Percentiles rank a stretch among this genome's conserved stretches.
Evolutionary conservation across 75 land plant genomes (phyloP).

Genomic region (Cupressus sempervirens): DNA sequence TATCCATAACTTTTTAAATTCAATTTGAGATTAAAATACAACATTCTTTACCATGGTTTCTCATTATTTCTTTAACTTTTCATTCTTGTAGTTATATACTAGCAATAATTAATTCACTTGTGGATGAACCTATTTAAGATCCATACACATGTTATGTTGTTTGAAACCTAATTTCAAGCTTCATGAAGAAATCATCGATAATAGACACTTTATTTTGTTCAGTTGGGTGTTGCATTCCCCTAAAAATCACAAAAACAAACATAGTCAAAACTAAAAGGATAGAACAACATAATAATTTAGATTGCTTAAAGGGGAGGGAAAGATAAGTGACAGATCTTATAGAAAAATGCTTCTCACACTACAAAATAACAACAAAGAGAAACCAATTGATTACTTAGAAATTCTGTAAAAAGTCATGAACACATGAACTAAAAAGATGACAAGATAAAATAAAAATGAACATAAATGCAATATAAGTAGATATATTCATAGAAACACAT

Average conservation of each 20-base stretch:
- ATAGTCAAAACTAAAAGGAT: neutral
- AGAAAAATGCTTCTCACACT: neutral
- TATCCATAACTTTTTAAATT: too few species aligned
- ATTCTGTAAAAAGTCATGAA: neutral
- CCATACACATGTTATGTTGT: too few species aligned
- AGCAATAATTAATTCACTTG: too few species aligned
- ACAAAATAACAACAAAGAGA: neutral
- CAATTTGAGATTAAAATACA: too few species aligned
- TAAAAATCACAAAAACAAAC: conserved; percentile 13
- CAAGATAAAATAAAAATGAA: neutral
- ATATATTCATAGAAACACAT: neutral
- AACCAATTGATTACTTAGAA: neutral
- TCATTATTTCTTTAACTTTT: too few species aligned
- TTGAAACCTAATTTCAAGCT: too few species aligned
- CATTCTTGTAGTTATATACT: too few species aligned
- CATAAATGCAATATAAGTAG: neutral
- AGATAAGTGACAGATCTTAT: neutral
- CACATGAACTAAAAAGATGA: neutral
- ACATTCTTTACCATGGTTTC: too few species aligned
- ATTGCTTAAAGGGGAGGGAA: neutral
- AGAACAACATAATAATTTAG: neutral
- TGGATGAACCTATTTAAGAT: too few species aligned
- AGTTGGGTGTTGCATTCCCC: too few species aligned
- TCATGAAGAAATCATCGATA: too few species aligned
- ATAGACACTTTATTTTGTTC: too few species aligned